Conservation (phyloP, 2,329 filamentous ascomycete genomes). For the Ophiostoma novo-ulmi region DNA sequence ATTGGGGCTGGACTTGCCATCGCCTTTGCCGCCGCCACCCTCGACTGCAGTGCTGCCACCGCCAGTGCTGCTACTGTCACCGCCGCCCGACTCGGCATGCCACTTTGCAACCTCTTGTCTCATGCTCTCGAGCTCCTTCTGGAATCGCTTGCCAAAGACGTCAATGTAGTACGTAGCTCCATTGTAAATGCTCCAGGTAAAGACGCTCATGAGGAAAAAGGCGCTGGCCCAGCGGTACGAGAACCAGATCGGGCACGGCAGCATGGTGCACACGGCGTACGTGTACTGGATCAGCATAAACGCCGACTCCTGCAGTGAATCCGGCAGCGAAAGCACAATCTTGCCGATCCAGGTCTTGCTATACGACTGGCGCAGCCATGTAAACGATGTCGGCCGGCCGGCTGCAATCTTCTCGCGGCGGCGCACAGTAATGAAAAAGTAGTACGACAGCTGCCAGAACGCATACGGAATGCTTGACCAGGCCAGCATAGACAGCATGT, state of each 20-base stretch:
- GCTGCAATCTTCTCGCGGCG: conserved; percentile 94
- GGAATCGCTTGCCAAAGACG: conserved; percentile 92
- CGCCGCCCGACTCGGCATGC: conserved; percentile 54
- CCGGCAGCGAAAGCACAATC: conserved; percentile 72
- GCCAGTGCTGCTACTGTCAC: neutral
- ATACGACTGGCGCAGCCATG: conserved; percentile 91
- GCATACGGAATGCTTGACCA: conserved; percentile 94
- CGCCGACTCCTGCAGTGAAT: conserved; percentile 71
- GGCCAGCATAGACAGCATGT: conserved; percentile 75
- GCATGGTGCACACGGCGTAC: conserved; percentile 88
- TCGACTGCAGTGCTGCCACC: conserved; percentile 21
- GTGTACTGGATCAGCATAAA: conserved; percentile 96
- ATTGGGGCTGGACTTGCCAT: neutral
- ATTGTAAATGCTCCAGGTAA: conserved; percentile 93
- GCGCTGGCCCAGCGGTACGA: conserved; percentile 77
- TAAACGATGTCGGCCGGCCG: conserved; percentile 92
- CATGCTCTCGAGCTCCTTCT: conserved; percentile 88
- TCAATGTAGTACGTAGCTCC: conserved; percentile 98
- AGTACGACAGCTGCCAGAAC: conserved; percentile 87
- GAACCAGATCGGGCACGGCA: conserved; percentile 94
- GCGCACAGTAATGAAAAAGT: conserved; percentile 90
- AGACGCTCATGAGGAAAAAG: conserved; percentile 72
- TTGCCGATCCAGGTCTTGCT: conserved; percentile 84
- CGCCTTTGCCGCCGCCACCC: neutral
- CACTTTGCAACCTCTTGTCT: conserved; percentile 84